Evolutionary conservation across 371 early-diverging fungal genomes (phyloP).

Genomic region (Dinochytrium kinnereticum): DNA sequence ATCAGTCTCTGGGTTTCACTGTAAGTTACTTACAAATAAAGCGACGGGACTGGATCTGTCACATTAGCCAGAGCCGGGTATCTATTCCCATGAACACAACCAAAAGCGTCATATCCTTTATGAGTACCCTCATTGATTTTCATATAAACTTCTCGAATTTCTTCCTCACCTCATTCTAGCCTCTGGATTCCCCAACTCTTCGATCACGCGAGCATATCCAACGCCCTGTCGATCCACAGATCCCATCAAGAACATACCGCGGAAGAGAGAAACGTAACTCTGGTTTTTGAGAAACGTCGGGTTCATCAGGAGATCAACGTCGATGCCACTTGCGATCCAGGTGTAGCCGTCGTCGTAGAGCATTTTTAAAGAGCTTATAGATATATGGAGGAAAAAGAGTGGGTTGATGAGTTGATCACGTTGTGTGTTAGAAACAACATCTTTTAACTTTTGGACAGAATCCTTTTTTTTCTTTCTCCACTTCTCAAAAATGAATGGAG

Average conservation of each 20-base stretch:
- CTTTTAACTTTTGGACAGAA: neutral
- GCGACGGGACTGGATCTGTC: constrained; percentile 3
- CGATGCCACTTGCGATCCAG: constrained; percentile 3
- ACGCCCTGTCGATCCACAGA: neutral
- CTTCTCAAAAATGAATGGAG: neutral
- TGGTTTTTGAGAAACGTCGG: neutral
- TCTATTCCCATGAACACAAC: neutral
- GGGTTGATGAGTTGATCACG: neutral
- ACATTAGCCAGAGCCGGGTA: neutral
- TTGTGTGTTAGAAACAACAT: neutral
- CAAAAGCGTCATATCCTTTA: neutral
- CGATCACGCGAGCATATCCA: neutral
- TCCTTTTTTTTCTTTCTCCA: too few relatives aligned
- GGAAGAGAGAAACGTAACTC: neutral
- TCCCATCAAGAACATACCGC: constrained; percentile 5
- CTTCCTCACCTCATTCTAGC: neutral
- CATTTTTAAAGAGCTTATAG: neutral
- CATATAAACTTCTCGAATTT: too few relatives aligned
- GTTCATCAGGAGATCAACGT: constrained; percentile 3
- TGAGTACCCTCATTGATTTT: neutral
- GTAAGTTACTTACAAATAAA: constrained; percentile 8
- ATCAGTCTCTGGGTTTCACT: too few relatives aligned
- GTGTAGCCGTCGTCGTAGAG: constrained; percentile 15
- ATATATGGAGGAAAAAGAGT: neutral
- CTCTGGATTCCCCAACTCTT: neutral